A percentile compares a stretch with the other conserved stretches of the same genome.
These are phyloP conservation scores for Kernera saxatilis DNA, from an alignment of 345 rosid species.

Conservation along the genomic window DNA sequence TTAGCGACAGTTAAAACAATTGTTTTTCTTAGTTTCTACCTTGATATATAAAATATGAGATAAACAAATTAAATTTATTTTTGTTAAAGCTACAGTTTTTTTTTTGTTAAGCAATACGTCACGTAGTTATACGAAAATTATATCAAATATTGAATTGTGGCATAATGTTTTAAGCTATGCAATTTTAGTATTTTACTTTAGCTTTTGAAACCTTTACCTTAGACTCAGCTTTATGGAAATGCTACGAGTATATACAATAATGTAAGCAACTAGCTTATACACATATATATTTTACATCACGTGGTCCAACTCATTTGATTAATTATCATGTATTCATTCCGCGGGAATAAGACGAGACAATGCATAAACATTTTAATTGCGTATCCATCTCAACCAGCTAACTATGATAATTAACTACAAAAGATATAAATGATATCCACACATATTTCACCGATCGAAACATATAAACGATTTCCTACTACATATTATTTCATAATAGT, in stretches of 20 bases:
- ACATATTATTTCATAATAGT: not conserved
- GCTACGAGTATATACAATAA: constrained; percentile 11
- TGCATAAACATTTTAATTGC: no score
- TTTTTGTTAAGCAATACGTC: no score
- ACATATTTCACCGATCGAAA: not conserved
- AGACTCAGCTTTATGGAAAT: constrained; percentile 15
- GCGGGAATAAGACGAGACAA: not conserved
- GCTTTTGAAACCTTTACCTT: constrained; percentile 12
- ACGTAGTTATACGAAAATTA: not conserved
- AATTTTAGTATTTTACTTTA: constrained; percentile 8
- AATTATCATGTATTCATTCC: not conserved
- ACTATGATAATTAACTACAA: not conserved
- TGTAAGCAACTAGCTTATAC: constrained; percentile 3
- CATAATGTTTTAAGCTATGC: not conserved
- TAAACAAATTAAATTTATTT: no score
- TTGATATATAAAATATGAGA: not conserved
- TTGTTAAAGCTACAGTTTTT: no score
- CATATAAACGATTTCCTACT: not conserved
- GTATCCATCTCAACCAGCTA: not conserved
- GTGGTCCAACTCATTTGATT: constrained; percentile 10
- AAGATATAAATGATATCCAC: not conserved
- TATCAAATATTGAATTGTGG: constrained; percentile 7
- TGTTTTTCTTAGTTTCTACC: not conserved
- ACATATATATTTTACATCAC: constrained; percentile 4
- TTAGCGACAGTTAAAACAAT: not conserved